Percentiles rank a stretch among this genome's conserved stretches.
Evolutionary conservation across 1,139 yeast species (phyloP).

Genomic region (Candida sanyaensis): DNA sequence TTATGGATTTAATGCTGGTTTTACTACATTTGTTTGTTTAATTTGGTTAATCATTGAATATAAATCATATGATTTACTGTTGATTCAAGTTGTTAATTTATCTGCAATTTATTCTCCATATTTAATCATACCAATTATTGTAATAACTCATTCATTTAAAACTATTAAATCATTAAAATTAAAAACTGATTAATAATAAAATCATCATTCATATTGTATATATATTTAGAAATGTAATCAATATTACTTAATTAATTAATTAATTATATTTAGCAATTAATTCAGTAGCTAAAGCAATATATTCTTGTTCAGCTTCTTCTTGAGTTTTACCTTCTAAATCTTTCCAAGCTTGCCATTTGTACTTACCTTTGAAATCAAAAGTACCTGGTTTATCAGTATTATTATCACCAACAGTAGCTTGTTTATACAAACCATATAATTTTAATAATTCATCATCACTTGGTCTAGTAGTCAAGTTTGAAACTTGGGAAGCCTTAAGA

Average conservation of each 20-base stretch:
- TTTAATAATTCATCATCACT: slow-evolving; percentile 81
- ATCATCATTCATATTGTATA: background rate
- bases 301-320: slow-evolving; percentile 88
- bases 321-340: slow-evolving; percentile 80
- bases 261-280: slow-evolving; percentile 54
- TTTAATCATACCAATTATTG: slow-evolving; percentile 58
- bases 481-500: slow-evolving; percentile 74
- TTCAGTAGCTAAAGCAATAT: slow-evolving; percentile 73
- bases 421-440: slow-evolving; percentile 90
- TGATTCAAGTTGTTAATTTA: slow-evolving; percentile 41
- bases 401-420: slow-evolving; percentile 96
- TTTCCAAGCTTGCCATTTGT: slow-evolving; percentile 98
- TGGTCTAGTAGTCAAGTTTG: slow-evolving; percentile 75
- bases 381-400: slow-evolving; percentile 80
- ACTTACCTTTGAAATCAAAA: slow-evolving; percentile 91
- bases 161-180: background rate
- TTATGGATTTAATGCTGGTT: slow-evolving; percentile 76
- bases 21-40: slow-evolving; percentile 71
- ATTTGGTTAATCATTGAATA: slow-evolving; percentile 36
- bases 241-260: slow-evolving; percentile 5
- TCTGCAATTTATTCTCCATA: slow-evolving; percentile 65
- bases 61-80: slow-evolving; percentile 29
- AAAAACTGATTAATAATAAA: background rate
- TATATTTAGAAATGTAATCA: background rate
- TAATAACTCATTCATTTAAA: slow-evolving; percentile 48